Percentiles rank a stretch among this genome's conserved stretches.
Evolutionary conservation across 306 rosid genomes (phyloP).

Genomic region (Fagus sylvatica): DNA sequence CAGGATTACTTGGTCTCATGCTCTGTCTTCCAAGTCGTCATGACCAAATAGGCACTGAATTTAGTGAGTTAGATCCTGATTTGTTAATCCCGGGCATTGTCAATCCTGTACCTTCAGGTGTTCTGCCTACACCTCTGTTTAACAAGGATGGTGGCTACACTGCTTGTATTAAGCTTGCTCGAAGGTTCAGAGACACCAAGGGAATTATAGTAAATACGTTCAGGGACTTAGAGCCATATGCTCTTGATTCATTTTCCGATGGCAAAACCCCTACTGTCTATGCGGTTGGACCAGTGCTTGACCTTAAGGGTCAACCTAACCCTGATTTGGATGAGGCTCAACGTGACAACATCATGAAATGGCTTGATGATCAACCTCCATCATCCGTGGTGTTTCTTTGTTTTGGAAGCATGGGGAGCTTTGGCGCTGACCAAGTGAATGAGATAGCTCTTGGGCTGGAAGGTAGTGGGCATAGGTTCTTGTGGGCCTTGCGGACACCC

Average conservation of each 20-base stretch:
- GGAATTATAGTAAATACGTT: constrained; percentile 63
- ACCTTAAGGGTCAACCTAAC: constrained; percentile 26
- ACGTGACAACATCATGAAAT: constrained; percentile 42
- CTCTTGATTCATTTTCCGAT: constrained; percentile 34
- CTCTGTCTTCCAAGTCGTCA: constrained; percentile 34
- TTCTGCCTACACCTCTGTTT: constrained; percentile 38
- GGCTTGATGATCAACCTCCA: constrained; percentile 60
- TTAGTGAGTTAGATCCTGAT: constrained; percentile 33
- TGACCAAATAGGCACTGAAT: constrained; percentile 20
- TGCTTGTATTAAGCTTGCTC: constrained; percentile 35
- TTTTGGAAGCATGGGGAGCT: constrained; percentile 67
- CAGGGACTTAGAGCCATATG: constrained; percentile 42
- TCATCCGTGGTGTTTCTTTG: constrained; percentile 55
- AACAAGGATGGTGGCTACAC: constrained; percentile 47
- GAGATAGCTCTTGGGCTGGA: constrained; percentile 58
- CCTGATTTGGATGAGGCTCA: constrained; percentile 36
- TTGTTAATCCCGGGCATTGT: constrained; percentile 41
- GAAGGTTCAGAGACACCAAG: constrained; percentile 40
- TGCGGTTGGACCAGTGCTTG: constrained; percentile 57
- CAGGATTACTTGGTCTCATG: constrained; percentile 38
- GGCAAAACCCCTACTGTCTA: constrained; percentile 46
- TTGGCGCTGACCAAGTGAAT: constrained; percentile 48
- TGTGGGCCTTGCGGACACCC: constrained; percentile 47
- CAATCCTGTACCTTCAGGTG: constrained; percentile 35
- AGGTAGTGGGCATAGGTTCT: constrained; percentile 47